These are phyloP conservation scores for Trichoderma virens DNA, from an alignment of 495 filamentous ascomycete species.

Conservation along the genomic window DNA sequence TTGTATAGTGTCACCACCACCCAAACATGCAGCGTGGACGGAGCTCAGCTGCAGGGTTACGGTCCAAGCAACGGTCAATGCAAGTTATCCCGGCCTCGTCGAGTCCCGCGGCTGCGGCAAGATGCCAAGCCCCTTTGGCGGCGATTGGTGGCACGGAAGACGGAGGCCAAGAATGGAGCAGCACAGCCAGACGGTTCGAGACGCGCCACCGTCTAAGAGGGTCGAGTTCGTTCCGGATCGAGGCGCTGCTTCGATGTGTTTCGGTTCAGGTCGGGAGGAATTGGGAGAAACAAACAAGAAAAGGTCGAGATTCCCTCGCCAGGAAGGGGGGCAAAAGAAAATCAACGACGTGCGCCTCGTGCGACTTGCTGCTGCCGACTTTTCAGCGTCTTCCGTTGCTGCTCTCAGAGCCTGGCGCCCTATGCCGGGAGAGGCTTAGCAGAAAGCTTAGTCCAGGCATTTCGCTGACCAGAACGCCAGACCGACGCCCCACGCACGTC, in stretches of 20 bases:
- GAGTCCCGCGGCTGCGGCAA: constrained; percentile 3
- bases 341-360: neutral
- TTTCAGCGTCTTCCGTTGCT: neutral
- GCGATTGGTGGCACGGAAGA: neutral
- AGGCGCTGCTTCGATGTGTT: too few species aligned
- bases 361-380: neutral
- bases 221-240: neutral
- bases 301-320: neutral
- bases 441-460: neutral
- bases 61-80: neutral
- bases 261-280: neutral
- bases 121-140: constrained; percentile 5
- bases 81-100: neutral
- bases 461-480: neutral
- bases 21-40: neutral
- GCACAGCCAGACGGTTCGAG: neutral
- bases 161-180: neutral
- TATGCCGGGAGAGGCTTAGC: neutral
- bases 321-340: neutral
- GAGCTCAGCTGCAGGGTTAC: neutral
- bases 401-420: neutral
- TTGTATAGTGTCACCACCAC: too few species aligned
- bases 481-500: neutral
- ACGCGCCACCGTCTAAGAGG: neutral
- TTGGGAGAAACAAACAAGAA: neutral